Evolutionary conservation across 352 stramenopile species (phyloP), one percentile per base, ranked within the genome.

Genomic region (Aphanomyces stellatus): DNA sequence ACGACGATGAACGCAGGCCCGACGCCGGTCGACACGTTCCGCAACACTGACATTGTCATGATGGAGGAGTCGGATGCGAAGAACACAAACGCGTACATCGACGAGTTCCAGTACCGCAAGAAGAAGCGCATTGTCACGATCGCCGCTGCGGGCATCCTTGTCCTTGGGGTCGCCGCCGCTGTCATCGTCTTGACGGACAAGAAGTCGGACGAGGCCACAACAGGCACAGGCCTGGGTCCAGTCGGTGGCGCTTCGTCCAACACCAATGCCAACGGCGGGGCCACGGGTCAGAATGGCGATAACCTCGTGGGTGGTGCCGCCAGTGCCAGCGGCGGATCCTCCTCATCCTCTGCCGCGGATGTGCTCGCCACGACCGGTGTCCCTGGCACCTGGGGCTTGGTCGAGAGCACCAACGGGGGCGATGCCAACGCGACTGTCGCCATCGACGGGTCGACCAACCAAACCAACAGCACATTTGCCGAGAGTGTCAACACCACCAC

Each of bases 11-110:
- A n/a, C n/a, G n/a, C n/a, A 22, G 8, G 25, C 7, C 19, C 19
- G 42, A 33, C 49, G 5, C 5, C 49, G 19, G 25, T 6, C 49
- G 49, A 57, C 13, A n/a, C 25, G 6, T 57, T 57, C 49, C 49
- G 49, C 0, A 57, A 3, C 49, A 34, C 49, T 15, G 49, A 30
- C 17, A 57, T 57, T 6, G 49, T 57, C 17, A 57, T 57, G 17
- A 33, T 57, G 49, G 49, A 57, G 33, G 49, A 57, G 30, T 57
- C 49, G 25, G 49, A 57, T 24, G 49, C 49, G 8, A 57, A 57
- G 27, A 34, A 57, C 49, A 57, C 49, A 34, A 57, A 57, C 49
- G 49, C 49, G 49, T 57, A 57, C 49, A 57, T 57, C 33, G 49
- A 35, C 7, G 49, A 15, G 25, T 57, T 57, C 27, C 49, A 57